Base-by-base conservation (phyloP, 352 stramenopile species). In the Pythium diclinum region DNA sequence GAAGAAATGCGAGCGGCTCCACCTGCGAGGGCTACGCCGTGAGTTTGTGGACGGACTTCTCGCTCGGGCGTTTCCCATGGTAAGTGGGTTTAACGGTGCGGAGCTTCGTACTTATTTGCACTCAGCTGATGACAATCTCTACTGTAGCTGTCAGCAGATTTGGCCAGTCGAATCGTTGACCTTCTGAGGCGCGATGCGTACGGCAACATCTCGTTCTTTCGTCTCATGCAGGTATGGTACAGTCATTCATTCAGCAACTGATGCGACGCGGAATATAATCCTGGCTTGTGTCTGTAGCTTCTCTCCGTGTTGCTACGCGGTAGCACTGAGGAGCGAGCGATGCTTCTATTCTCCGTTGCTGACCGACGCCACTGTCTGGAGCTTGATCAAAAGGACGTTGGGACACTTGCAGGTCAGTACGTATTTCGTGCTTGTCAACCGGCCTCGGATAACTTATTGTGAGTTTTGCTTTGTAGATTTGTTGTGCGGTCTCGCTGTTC, bases 141-240 rank as follows among this genome's bases (percentile, higher is more conserved):
- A 4, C 56, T 88, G 76, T 87, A 77, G 79, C 70, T 77, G 34
- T 53, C 78, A 36, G 67, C 75, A 33, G 77, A 61, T 6, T 13
- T 78, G 3, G 75, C 74, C 33, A 65, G 60, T 3, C 72, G 68
- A 46, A 65, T 92, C 10, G 87, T 80, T 36, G 68, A 72, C 9
- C 36, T 84, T 14, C 54, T 92, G 34, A 76, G 72, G 13, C 77
- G 76, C 8, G 83, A 92, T 40, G 78, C 74, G 0, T 86, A 80
- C 32, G 83, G 81, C 6, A 87, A 90, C 59, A 56, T 87, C 32
- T 88, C 80, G 6, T 90, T 86, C 59, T 79, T 68, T 21, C 84
- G 65, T 17, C 75, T 92, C 19, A 65, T 83, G n/a, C 73, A 89
- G 71, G 83, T 92, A 66, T 13, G 59, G 55, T 10, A 38, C n/a